These are phyloP conservation scores for Lactarius hatsudake DNA, from an alignment of 768 basidiomycete genomes.

Conservation along the genomic window DNA sequence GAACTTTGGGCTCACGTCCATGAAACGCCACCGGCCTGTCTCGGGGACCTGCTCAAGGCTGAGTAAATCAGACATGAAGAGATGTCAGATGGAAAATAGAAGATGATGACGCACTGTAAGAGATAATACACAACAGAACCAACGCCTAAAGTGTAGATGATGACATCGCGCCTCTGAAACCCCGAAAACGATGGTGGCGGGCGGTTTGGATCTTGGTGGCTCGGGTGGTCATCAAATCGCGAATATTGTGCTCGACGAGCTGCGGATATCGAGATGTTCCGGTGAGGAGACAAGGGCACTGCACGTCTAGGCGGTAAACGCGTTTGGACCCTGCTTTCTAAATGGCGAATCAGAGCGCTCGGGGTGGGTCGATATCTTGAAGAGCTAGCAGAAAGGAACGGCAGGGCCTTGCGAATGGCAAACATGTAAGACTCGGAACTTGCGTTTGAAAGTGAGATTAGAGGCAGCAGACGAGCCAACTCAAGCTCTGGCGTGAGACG, in stretches of 20 bases:
- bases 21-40: slow-evolving; percentile 87
- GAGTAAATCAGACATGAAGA: background rate
- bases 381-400: background rate
- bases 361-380: background rate
- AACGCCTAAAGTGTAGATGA: slow-evolving; percentile 24
- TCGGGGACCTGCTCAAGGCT: slow-evolving; percentile 85
- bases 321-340: background rate
- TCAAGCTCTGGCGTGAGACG: background rate
- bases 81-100: background rate
- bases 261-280: slow-evolving; percentile 1
- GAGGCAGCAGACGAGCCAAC: no score
- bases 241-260: slow-evolving; percentile 22
- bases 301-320: background rate
- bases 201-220: background rate
- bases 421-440: background rate
- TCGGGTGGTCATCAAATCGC: slow-evolving; percentile 21
- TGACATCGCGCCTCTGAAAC: slow-evolving; percentile 17
- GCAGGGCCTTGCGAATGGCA: background rate
- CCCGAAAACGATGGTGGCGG: background rate
- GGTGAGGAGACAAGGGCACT: background rate
- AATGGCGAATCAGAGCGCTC: background rate
- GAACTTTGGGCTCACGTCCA: slow-evolving; percentile 60
- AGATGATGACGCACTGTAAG: slow-evolving; percentile 32
- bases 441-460: background rate
- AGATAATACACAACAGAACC: slow-evolving; percentile 32